These are phyloP conservation scores for Endocalyx cinctus DNA, from an alignment of 2,329 filamentous ascomycete genomes.

Conservation along the genomic window DNA sequence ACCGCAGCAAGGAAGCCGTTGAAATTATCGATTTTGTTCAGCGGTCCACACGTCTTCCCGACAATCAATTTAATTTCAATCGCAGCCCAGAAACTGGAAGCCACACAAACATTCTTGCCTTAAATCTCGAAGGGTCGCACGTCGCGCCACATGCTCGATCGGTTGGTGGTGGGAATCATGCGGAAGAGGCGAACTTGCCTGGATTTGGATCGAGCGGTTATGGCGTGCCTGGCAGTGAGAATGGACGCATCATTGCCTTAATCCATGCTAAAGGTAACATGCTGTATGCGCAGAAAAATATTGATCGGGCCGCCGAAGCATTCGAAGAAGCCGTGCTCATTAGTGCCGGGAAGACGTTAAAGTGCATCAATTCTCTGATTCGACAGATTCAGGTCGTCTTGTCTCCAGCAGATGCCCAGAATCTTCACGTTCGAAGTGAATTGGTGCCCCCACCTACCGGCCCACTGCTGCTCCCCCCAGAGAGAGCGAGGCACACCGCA, in stretches of 20 bases:
- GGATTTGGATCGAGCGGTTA: slow-evolving; percentile 79
- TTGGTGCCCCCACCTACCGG: slow-evolving; percentile 36
- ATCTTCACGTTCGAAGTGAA: slow-evolving; percentile 20
- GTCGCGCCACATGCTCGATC: slow-evolving; percentile 7
- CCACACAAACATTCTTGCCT: slow-evolving; percentile 5
- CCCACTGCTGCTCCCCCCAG: slow-evolving; percentile 76
- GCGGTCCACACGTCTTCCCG: slow-evolving; percentile 55
- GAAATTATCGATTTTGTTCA: slow-evolving; percentile 85
- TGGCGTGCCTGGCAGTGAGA: slow-evolving; percentile 77
- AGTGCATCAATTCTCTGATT: slow-evolving; percentile 74
- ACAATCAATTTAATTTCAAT: no score
- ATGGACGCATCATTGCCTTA: slow-evolving; percentile 87
- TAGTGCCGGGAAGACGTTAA: slow-evolving; percentile 66
- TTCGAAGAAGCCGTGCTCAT: slow-evolving; percentile 96
- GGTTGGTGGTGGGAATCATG: slow-evolving; percentile 6
- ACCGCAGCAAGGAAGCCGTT: slow-evolving; percentile 79
- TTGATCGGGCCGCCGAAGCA: slow-evolving; percentile 72
- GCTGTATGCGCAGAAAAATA: slow-evolving; percentile 85
- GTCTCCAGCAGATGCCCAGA: slow-evolving; percentile 37
- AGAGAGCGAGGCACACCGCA: slow-evolving; percentile 77
- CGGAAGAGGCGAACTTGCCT: slow-evolving; percentile 12
- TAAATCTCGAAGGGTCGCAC: slow-evolving; percentile 7
- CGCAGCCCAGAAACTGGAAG: slow-evolving; percentile 3
- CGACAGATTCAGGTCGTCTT: slow-evolving; percentile 70
- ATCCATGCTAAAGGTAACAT: slow-evolving; percentile 99